These are phyloP conservation scores for Candida stauntonica DNA, from an alignment of 805 yeast species.

Conservation along the genomic window DNA sequence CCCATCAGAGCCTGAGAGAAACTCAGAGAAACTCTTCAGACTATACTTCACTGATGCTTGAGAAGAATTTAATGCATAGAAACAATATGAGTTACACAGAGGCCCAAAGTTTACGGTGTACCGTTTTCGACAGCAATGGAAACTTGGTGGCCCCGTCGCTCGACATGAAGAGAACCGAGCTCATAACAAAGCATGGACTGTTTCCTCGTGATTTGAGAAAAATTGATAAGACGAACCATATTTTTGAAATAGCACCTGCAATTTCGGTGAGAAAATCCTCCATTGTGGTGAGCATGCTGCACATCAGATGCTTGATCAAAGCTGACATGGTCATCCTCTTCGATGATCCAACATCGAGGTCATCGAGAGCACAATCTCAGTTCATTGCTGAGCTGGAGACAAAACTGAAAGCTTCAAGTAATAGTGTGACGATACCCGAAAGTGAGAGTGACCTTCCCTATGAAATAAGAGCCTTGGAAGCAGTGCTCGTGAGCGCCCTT, in stretches of 20 bases:
- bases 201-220: constrained; percentile 89
- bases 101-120: constrained; percentile 58
- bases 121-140: constrained; percentile 71
- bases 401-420: constrained; percentile 43
- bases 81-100: constrained; percentile 32
- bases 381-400: constrained; percentile 79
- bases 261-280: constrained; percentile 71
- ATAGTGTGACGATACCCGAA: background rate
- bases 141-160: constrained; percentile 64
- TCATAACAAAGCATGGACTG: constrained; percentile 69
- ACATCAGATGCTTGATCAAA: constrained; percentile 74
- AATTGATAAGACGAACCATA: constrained; percentile 56
- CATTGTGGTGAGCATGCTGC: constrained; percentile 67
- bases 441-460: constrained; percentile 57
- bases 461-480: constrained; percentile 87
- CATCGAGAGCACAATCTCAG: constrained; percentile 63
- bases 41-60: constrained; percentile 30
- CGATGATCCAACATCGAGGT: constrained; percentile 60
- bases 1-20: background rate
- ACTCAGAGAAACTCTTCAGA: too few relatives aligned
- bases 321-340: constrained; percentile 68
- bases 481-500: constrained; percentile 76
- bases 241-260: constrained; percentile 76
- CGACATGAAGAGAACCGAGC: constrained; percentile 67
- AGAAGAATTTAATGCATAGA: constrained; percentile 35